Evolutionary conservation across 768 basidiomycete genomes (phyloP).

Genomic region (Psilocybe cyanescens): DNA sequence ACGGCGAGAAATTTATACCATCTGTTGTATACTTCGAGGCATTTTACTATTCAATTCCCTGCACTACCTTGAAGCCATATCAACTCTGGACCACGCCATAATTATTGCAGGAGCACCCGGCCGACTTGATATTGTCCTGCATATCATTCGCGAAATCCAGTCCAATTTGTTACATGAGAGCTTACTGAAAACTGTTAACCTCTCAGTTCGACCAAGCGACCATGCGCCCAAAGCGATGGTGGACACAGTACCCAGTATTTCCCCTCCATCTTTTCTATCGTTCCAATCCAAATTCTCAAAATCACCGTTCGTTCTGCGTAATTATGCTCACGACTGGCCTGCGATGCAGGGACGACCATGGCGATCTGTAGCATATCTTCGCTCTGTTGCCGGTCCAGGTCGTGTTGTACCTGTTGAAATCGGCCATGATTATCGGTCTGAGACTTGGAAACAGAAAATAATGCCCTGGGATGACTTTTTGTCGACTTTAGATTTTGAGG

Average conservation of each 20-base stretch:
- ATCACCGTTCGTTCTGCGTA: slow-evolving; percentile 75
- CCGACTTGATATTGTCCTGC: slow-evolving; percentile 63
- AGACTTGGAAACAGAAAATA: slow-evolving; percentile 82
- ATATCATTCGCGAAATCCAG: slow-evolving; percentile 68
- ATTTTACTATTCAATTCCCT: slow-evolving; percentile 39
- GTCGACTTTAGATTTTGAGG: slow-evolving; percentile 39
- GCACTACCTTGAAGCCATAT: slow-evolving; percentile 45
- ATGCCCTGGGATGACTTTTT: slow-evolving; percentile 83
- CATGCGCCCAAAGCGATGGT: slow-evolving; percentile 9
- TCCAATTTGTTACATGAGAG: neutral
- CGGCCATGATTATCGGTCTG: slow-evolving; percentile 79
- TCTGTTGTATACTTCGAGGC: slow-evolving; percentile 65
- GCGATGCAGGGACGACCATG: slow-evolving; percentile 75
- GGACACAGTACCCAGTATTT: slow-evolving; percentile 42
- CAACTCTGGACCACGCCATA: slow-evolving; percentile 75
- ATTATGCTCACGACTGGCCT: slow-evolving; percentile 74
- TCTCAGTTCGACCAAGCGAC: slow-evolving; percentile 19
- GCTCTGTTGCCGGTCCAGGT: slow-evolving; percentile 72
- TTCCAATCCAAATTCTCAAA: slow-evolving; percentile 50
- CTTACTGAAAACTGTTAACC: neutral
- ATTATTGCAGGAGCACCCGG: slow-evolving; percentile 79
- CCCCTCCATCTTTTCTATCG: slow-evolving; percentile 59
- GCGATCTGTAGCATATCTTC: slow-evolving; percentile 72
- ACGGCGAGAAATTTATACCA: slow-evolving; percentile 80
- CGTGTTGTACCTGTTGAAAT: slow-evolving; percentile 91